Base-by-base conservation (phyloP, 2,329 filamentous ascomycete genomes). In the Calonectria montana region DNA sequence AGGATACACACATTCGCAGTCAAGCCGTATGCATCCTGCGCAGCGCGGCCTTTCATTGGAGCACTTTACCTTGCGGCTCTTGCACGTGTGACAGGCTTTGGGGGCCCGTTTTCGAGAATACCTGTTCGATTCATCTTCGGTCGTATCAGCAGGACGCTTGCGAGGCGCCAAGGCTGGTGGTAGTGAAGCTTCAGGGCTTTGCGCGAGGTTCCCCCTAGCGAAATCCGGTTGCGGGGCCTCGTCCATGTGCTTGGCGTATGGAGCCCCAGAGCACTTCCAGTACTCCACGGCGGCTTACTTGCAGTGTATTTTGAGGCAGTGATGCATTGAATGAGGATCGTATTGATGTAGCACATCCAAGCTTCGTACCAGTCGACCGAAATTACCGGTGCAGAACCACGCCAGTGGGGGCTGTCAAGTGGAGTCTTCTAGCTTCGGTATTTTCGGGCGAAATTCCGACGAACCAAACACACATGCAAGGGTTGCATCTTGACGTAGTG, bases 1-100 rank as follows among this genome's bases (percentile, higher is more conserved):
- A 12, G 61, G 67, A 47, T 70, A 70, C 6, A 65, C 31, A 18
- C 67, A 70, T 37, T 69, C 67, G 27, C 61, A 65, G 8, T 62
- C 48, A 13, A 69, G 48, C 4, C 67, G 67, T 45, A 47, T 43
- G 23, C 61, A 69, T 21, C 67, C 66, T 15, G 25, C 18, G 10
- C 67, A 69, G 16, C 55, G 59, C 29, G 59, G 67, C 25, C 61
- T 57, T 6, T 69, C 59, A 63, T 69, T 65, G 39, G 67, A 69
- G 10, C 67, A 69, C 41, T 69, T 69, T 13, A 69, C 67, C 12
- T 65, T 69, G 27, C 61, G 59, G 37, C 67, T 70, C 67, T 70
- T 70, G 29, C 67, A 70, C 2, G 43, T 70, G 18, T 70, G 62
- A 25, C 67, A 69, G 23, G 67, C 67, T 15, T 43, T 65, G 10